Evolutionary conservation across 805 yeast species (phyloP).

Genomic region (Ogataea pilisensis): DNA sequence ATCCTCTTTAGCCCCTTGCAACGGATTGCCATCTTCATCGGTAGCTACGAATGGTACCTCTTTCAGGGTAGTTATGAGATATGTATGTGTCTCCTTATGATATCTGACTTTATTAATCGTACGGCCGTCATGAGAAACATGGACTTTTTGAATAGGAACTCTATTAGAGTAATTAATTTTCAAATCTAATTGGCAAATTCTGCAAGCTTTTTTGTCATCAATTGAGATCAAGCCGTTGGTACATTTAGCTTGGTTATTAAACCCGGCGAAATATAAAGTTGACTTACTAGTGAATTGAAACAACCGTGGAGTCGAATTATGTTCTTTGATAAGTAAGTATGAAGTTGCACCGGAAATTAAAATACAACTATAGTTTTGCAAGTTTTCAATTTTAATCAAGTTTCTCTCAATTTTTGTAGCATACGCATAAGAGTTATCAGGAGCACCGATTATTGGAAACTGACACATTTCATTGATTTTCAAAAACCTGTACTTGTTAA

Average conservation of each 20-base stretch:
- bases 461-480: constrained; percentile 43
- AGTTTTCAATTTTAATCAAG: constrained; percentile 52
- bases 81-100: constrained; percentile 62
- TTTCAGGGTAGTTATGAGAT: constrained; percentile 55
- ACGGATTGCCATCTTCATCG: constrained; percentile 68
- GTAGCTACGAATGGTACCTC: constrained; percentile 58
- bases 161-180: constrained; percentile 51
- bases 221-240: constrained; percentile 61
- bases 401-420: constrained; percentile 70
- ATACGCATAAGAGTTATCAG: constrained; percentile 67
- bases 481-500: constrained; percentile 34
- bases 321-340: constrained; percentile 59
- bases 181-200: constrained; percentile 48
- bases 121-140: constrained; percentile 40
- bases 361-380: constrained; percentile 55
- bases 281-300: constrained; percentile 64
- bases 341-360: constrained; percentile 75
- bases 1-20: constrained; percentile 51
- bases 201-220: constrained; percentile 65
- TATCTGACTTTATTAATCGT: constrained; percentile 65
- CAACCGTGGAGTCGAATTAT: constrained; percentile 59
- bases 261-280: constrained; percentile 61
- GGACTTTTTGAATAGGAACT: constrained; percentile 52
- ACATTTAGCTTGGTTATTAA: constrained; percentile 32
- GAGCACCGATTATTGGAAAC: constrained; percentile 66